These are phyloP conservation scores for Pseudocercospora crystallina DNA, from an alignment of 2,329 filamentous ascomycete genomes.

Conservation along the genomic window DNA sequence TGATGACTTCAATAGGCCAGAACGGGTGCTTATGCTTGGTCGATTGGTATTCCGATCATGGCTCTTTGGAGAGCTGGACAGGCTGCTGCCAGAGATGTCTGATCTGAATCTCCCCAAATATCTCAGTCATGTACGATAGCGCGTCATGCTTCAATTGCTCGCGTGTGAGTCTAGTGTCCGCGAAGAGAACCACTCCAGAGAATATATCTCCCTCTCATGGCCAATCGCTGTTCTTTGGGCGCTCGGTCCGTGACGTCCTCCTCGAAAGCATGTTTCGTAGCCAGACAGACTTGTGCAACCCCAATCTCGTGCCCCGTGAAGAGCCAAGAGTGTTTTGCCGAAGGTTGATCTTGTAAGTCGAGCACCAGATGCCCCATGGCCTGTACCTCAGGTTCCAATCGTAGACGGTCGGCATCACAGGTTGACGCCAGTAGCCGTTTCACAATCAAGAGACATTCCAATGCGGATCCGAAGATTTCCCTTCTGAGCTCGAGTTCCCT, in stretches of 20 bases:
- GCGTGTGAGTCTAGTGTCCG: no score
- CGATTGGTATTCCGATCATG: constrained; percentile 27
- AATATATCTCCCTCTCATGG: constrained; percentile 15
- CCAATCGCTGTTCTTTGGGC: constrained; percentile 4
- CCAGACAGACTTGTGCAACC: constrained; percentile 23
- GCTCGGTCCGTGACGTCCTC: constrained; percentile 8
- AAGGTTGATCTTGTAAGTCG: constrained; percentile 29
- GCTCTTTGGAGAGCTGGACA: constrained; percentile 26
- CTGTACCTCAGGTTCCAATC: constrained; percentile 34
- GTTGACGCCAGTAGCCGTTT: constrained; percentile 26
- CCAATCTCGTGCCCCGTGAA: constrained; percentile 29
- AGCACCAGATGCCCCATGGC: constrained; percentile 31
- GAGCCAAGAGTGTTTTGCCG: constrained; percentile 29
- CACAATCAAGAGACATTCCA: constrained; percentile 25
- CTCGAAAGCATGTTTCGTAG: constrained; percentile 24
- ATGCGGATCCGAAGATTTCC: constrained; percentile 25
- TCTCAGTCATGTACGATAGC: background rate
- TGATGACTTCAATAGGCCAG: constrained; percentile 13
- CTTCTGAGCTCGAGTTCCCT: constrained; percentile 24
- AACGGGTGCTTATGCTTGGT: constrained; percentile 28
- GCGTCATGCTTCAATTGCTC: no score
- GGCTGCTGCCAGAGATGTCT: background rate
- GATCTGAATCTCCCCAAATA: background rate
- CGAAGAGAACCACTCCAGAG: constrained; percentile 12
- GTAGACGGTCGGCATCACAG: constrained; percentile 21